Conservation (phyloP, 768 basidiomycete species). For the Daedalea quercina region DNA sequence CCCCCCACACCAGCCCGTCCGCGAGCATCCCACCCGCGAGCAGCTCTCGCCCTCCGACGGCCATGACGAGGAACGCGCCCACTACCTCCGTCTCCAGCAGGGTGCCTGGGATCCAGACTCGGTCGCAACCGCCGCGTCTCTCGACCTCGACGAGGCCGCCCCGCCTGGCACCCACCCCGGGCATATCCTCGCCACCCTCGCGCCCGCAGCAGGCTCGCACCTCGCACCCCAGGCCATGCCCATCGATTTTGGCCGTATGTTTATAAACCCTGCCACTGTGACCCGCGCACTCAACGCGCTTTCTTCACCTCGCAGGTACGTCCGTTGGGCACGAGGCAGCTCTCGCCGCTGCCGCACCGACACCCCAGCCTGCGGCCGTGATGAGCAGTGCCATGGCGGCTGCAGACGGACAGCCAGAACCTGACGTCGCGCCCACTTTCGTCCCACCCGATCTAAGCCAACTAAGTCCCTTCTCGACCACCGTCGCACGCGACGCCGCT, state of each 20-base stretch:
- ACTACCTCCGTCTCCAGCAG: neutral
- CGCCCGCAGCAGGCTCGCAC: neutral
- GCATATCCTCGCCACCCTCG: neutral
- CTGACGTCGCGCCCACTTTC: neutral
- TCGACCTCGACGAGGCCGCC: neutral
- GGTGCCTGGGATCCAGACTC: neutral
- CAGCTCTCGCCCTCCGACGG: neutral
- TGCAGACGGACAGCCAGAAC: neutral
- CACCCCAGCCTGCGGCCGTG: too few species aligned
- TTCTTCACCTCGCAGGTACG: too few species aligned
- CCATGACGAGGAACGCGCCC: neutral
- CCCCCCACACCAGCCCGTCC: neutral
- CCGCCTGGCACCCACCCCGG: neutral
- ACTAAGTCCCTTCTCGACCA: slow-evolving; percentile 17
- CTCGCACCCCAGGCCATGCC: neutral
- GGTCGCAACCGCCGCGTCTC: neutral
- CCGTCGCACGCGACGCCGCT: slow-evolving; percentile 25
- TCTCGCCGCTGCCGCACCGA: too few species aligned
- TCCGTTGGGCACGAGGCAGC: too few species aligned
- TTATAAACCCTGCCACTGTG: neutral
- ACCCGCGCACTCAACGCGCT: too few species aligned
- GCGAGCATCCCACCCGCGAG: neutral
- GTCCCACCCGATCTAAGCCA: neutral
- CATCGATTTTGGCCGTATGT: neutral
- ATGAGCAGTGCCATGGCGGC: neutral